Evolutionary conservation across 306 rosid genomes (phyloP).

Genomic region (Acacia crassicarpa): DNA sequence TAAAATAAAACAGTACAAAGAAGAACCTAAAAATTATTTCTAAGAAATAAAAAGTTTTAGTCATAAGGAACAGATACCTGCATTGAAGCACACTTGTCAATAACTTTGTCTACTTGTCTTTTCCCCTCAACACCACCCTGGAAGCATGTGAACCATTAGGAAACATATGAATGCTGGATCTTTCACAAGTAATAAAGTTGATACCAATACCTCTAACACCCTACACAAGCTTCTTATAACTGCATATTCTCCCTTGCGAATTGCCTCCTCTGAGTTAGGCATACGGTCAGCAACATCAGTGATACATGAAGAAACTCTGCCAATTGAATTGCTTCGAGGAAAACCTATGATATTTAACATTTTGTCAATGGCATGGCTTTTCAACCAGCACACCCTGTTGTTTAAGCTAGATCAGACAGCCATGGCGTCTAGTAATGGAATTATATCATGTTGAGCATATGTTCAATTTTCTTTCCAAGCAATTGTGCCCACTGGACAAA

Average conservation of each 20-base stretch:
- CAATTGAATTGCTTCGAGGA: slow-evolving; percentile 76
- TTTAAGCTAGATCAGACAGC: not conserved
- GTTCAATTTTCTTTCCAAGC: not conserved
- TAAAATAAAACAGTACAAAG: slow-evolving; percentile 6
- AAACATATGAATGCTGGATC: slow-evolving; percentile 11
- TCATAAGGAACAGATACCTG: slow-evolving; percentile 56
- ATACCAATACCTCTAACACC: slow-evolving; percentile 74
- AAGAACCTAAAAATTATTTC: slow-evolving; percentile 15
- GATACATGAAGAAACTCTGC: slow-evolving; percentile 61
- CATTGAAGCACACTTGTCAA: slow-evolving; percentile 91
- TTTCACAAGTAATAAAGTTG: slow-evolving; percentile 24
- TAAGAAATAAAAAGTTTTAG: slow-evolving; percentile 7
- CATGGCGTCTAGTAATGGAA: not conserved
- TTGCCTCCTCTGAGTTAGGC: slow-evolving; percentile 83
- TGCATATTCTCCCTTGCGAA: slow-evolving; percentile 87
- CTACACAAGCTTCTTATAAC: slow-evolving; percentile 91
- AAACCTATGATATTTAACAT: slow-evolving; percentile 51
- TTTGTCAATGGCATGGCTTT: not conserved
- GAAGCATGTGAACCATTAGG: slow-evolving; percentile 30
- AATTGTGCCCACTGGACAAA: not conserved
- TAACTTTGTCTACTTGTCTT: slow-evolving; percentile 93
- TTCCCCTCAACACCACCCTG: slow-evolving; percentile 97
- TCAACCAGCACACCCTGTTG: not conserved
- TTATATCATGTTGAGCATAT: not conserved
- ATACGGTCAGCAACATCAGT: slow-evolving; percentile 54